Percentiles rank a stretch among this genome's conserved stretches.
Conservation (phyloP, 495 filamentous ascomycete species). For the Aspergillus sclerotioniger region DNA sequence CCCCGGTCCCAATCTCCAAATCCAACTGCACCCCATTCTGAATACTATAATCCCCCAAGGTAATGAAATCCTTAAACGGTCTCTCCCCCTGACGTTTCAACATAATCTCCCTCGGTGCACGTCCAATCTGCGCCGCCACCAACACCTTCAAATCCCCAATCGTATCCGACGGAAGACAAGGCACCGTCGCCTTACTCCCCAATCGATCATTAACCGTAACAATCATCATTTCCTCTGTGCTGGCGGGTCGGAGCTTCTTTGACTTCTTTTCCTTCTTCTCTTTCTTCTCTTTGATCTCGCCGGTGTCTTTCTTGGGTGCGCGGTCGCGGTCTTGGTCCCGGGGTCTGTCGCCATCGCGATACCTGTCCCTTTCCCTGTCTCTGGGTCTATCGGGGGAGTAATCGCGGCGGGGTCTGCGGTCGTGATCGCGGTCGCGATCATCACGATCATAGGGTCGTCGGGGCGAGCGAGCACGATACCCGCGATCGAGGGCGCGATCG, state of each 20-base stretch:
- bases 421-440: neutral
- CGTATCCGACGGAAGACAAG: constrained; percentile 76
- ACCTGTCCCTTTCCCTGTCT: constrained; percentile 22
- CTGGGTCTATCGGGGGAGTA: constrained; percentile 10
- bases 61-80: constrained; percentile 87
- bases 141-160: constrained; percentile 85
- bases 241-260: constrained; percentile 36
- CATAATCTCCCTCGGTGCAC: constrained; percentile 85
- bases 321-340: constrained; percentile 29
- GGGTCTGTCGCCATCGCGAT: constrained; percentile 23
- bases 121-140: constrained; percentile 82
- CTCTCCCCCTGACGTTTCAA: constrained; percentile 87
- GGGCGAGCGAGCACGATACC: constrained; percentile 13
- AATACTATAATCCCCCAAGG: constrained; percentile 84
- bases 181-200: constrained; percentile 86
- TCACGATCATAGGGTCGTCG: constrained; percentile 7
- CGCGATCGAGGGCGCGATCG: constrained; percentile 6
- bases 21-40: constrained; percentile 21
- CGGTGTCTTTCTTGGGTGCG: neutral
- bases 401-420: constrained; percentile 16
- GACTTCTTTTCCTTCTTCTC: constrained; percentile 41
- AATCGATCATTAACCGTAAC: constrained; percentile 90
- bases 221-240: constrained; percentile 78
- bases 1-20: constrained; percentile 20
- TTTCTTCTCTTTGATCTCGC: constrained; percentile 28